phyloP scores from a whole-genome alignment of 306 rosid genomes.

The Trifolium pratense region DNA sequence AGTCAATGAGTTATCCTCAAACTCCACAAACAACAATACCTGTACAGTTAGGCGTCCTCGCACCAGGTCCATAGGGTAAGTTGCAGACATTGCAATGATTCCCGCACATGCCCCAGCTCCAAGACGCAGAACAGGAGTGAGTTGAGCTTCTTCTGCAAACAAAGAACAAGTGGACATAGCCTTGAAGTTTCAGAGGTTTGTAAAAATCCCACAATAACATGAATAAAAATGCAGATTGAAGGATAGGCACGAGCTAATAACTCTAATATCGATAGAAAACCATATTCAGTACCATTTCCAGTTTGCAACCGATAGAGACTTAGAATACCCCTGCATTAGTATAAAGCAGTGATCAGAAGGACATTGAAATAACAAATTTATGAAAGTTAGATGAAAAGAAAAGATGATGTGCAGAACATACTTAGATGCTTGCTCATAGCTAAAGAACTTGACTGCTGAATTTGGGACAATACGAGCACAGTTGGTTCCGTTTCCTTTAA shows the following conservation, averaged over 20 bases:
- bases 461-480: conserved; percentile 80
- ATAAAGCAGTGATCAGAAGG: conserved; percentile 21
- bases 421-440: conserved; percentile 73
- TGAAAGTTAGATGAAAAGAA: not conserved
- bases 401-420: conserved; percentile 39
- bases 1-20: not conserved
- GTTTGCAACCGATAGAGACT: conserved; percentile 58
- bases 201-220: not conserved
- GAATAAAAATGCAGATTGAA: not conserved
- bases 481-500: conserved; percentile 78
- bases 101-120: conserved; percentile 87
- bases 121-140: conserved; percentile 69
- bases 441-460: conserved; percentile 75
- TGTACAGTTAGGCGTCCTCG: conserved; percentile 76
- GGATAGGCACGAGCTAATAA: not conserved
- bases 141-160: conserved; percentile 66
- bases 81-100: conserved; percentile 81
- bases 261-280: not conserved
- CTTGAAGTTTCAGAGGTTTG: not conserved
- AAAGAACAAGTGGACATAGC: not conserved
- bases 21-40: conserved; percentile 46
- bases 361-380: conserved; percentile 8
- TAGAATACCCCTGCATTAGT: conserved; percentile 59
- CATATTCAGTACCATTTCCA: conserved; percentile 56
- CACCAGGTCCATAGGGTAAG: conserved; percentile 74